Percentiles rank a stretch among this genome's conserved stretches.
Conservation (phyloP, 2,329 filamentous ascomycete genomes). For the Microdochium nivale region DNA sequence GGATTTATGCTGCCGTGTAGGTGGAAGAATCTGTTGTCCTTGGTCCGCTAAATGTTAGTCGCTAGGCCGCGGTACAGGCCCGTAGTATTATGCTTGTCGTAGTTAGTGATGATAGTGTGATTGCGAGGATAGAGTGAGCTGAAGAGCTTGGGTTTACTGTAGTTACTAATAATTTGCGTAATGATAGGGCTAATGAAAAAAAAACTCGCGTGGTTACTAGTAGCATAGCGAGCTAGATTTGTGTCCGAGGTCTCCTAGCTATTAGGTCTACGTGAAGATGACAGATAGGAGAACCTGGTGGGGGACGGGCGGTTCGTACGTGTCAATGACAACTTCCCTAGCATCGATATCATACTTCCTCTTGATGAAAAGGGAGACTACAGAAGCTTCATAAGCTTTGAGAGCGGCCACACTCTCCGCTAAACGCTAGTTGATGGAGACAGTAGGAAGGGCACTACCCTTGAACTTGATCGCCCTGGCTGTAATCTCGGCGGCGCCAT, state of each 20-base stretch:
- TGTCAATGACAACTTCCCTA: slow-evolving; percentile 34
- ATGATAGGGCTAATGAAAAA: slow-evolving; percentile 31
- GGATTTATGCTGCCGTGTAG: slow-evolving; percentile 24
- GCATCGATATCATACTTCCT: slow-evolving; percentile 33
- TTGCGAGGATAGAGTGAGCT: background rate
- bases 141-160: slow-evolving; percentile 2
- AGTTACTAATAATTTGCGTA: slow-evolving; percentile 15
- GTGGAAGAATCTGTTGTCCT: slow-evolving; percentile 24
- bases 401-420: slow-evolving; percentile 42
- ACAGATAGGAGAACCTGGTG: background rate
- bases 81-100: slow-evolving; percentile 10
- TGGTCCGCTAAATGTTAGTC: slow-evolving; percentile 24
- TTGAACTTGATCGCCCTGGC: slow-evolving; percentile 28
- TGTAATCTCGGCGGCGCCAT: slow-evolving; percentile 24
- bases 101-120: slow-evolving; percentile 13
- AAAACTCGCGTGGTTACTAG: slow-evolving; percentile 29
- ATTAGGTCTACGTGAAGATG: no score
- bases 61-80: slow-evolving; percentile 13
- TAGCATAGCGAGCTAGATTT: background rate
- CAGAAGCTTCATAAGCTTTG: slow-evolving; percentile 37
- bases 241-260: no score
- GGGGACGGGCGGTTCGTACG: slow-evolving; percentile 15
- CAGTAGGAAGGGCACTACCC: slow-evolving; percentile 30
- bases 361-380: slow-evolving; percentile 32
- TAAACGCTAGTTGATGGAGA: slow-evolving; percentile 48